Evolutionary conservation across 768 basidiomycete genomes (phyloP), one percentile per base, ranked within the genome.

Genomic region (Calocybe gangraenosa): DNA sequence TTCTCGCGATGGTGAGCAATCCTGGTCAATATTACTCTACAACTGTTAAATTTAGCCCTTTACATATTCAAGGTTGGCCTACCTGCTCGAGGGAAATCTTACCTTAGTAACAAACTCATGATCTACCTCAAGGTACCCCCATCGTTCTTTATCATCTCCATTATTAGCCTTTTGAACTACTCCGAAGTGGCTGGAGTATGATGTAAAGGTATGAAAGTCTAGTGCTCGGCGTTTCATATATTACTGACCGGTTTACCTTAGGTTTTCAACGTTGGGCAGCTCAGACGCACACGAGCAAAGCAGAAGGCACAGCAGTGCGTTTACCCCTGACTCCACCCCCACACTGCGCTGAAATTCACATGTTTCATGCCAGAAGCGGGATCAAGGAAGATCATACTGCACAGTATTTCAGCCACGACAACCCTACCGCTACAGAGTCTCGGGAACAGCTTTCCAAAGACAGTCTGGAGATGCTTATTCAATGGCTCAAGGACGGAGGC

Each of bases 191-290:
- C 77, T 99, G 36, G 96, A 99, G 65, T 99, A 97, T 63, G 82
- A 95, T 53, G 95, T 96, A 53, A 89, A 92, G 75, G 91, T 84
- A 50, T n/a, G 56, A 28, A 20, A 18, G 30, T n/a, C n/a, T n/a
- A n/a, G n/a, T n/a, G 19, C 19, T 47, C 21, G 9, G 4, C 19
- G 44, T 15, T 25, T 23, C 21, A 23, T 37, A 33, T 30, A 6
- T 13, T 87, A 1, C 81, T 28, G 5, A 28, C 25, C 25, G 5
- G 6, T 28, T 28, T 10, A n/a, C 18, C 8, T 21, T 31, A 93
- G 88, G 96, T 98, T 4, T 98, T 98, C 74, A 98, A 99, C 60
- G 96, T 98, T 21, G 96, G 95, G 5, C 95, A 98, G 63, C 70
- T 96, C 18, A 79, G 94, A 46, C 80, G 93, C 21, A 86, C 87